Evolutionary conservation across 208 protist species (phyloP).

Genomic region (Acanthamoeba lenticulata): DNA sequence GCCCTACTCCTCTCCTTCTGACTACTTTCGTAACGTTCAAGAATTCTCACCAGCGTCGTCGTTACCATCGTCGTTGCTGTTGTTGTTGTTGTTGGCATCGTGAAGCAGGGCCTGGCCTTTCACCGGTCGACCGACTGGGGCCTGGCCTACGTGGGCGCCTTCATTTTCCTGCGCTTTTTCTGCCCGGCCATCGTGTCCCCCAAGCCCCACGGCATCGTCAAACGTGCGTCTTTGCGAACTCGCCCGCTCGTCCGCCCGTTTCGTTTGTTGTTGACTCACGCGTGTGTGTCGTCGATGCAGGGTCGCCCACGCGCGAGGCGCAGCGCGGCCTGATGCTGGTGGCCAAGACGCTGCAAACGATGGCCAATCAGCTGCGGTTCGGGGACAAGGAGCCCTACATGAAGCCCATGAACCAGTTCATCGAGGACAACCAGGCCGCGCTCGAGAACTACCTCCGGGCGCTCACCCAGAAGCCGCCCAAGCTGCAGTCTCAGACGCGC

Average conservation of each 20-base stretch:
- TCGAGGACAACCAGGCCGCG: conserved; percentile 33
- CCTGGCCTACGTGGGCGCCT: conserved; percentile 42
- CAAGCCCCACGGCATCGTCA: background rate
- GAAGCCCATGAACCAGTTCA: conserved; percentile 69
- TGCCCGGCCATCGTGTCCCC: conserved; percentile 66
- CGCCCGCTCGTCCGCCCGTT: background rate
- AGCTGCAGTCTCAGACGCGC: background rate
- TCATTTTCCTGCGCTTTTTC: conserved; percentile 59
- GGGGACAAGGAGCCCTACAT: conserved; percentile 66
- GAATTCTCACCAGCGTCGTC: too few relatives aligned
- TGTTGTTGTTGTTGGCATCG: too few relatives aligned
- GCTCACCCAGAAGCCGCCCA: conserved; percentile 53
- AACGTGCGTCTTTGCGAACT: background rate
- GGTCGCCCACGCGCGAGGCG: conserved; percentile 39
- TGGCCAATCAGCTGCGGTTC: conserved; percentile 62
- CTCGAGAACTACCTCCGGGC: conserved; percentile 18
- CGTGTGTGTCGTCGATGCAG: background rate
- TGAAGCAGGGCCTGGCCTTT: background rate
- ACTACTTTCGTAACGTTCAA: too few relatives aligned
- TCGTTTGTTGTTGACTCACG: background rate
- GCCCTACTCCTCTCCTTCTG: background rate
- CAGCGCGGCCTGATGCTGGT: background rate
- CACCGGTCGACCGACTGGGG: conserved; percentile 18
- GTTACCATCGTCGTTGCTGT: too few relatives aligned
- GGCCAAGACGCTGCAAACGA: conserved; percentile 56